Evolutionary conservation across 495 filamentous ascomycete genomes (phyloP).

Genomic region (Trichoderma orchidacearum): DNA sequence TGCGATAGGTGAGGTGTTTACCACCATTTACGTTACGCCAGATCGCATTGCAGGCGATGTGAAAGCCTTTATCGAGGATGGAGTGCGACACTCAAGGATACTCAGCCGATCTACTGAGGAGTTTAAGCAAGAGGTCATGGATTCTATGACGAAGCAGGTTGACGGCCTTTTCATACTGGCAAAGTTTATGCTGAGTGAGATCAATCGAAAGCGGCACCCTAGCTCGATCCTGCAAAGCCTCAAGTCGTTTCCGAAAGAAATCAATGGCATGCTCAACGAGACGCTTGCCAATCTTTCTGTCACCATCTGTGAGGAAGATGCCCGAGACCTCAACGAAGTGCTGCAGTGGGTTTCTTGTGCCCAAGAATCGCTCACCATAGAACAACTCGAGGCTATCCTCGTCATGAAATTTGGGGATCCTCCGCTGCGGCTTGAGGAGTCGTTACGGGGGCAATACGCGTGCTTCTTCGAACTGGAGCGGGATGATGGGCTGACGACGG

Average conservation of each 20-base stretch:
- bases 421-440: constrained; percentile 17
- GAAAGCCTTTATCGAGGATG: constrained; percentile 13
- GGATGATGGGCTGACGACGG: constrained; percentile 19
- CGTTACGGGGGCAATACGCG: constrained; percentile 18
- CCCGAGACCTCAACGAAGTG: constrained; percentile 18
- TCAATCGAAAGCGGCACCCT: constrained; percentile 14
- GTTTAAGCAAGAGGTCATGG: constrained; percentile 14
- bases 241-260: constrained; percentile 14
- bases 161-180: constrained; percentile 27
- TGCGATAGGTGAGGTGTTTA: constrained; percentile 9
- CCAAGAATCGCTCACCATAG: constrained; percentile 13
- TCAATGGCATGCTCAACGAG: constrained; percentile 20
- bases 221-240: constrained; percentile 14
- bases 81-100: constrained; percentile 12
- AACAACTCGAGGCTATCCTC: constrained; percentile 16
- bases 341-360: constrained; percentile 20
- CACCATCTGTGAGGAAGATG: constrained; percentile 11
- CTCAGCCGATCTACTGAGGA: constrained; percentile 9
- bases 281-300: constrained; percentile 14
- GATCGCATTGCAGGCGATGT: constrained; percentile 20
- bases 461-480: constrained; percentile 21
- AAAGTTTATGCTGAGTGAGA: constrained; percentile 19
- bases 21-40: constrained; percentile 17
- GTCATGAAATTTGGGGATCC: constrained; percentile 16
- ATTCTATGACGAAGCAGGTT: constrained; percentile 14